These are phyloP conservation scores for Apiosordaria backusii DNA, from an alignment of 495 filamentous ascomycete species.

Conservation along the genomic window DNA sequence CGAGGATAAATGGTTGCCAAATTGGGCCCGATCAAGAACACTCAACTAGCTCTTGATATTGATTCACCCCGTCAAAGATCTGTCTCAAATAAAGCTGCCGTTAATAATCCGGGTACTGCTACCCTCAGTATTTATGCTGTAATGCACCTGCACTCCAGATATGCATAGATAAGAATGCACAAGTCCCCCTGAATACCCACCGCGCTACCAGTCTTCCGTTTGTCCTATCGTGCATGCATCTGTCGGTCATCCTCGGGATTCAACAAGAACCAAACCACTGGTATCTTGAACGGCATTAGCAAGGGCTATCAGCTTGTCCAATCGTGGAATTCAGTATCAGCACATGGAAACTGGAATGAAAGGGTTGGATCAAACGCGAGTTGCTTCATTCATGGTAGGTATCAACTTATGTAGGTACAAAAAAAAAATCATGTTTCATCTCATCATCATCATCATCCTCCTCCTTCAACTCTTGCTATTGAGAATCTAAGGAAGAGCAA, in stretches of 20 bases:
- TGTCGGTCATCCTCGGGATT: not conserved
- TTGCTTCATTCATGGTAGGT: not conserved
- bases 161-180: not conserved
- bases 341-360: not conserved
- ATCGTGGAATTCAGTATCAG: not conserved
- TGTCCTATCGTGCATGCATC: not conserved
- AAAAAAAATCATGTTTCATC: not conserved
- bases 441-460: not conserved
- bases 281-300: not conserved
- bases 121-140: not conserved
- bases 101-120: not conserved
- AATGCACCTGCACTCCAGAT: not conserved
- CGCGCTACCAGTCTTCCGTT: not conserved
- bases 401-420: not conserved
- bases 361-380: not conserved
- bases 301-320: not conserved
- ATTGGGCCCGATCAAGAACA: too few relatives aligned
- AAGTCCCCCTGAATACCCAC: not conserved
- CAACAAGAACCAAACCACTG: not conserved
- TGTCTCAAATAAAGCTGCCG: not conserved
- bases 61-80: not conserved
- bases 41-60: not conserved
- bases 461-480: not conserved
- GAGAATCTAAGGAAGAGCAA: constrained; percentile 6
- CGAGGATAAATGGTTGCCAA: too few relatives aligned